Evolutionary conservation across 805 yeast species (phyloP), one percentile per base, ranked within the genome.

Genomic region (Candida palmyrensis): DNA sequence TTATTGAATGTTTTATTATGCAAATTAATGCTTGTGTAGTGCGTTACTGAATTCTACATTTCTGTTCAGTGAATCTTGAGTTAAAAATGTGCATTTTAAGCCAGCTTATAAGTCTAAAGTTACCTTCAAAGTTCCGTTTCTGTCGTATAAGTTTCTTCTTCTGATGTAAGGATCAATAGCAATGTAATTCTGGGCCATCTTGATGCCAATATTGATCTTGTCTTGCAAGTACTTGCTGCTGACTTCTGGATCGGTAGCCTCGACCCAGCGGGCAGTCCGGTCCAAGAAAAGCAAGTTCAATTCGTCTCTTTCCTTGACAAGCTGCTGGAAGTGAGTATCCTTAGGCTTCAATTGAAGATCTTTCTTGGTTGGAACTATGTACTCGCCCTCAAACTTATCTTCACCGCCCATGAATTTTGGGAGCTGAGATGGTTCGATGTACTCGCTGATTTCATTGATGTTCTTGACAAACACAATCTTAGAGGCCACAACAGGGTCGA

Each of bases 401-500:
- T 69, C 64, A 27, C 97, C 97, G 9, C 95, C 97, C 38, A 89
- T 57, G 25, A 71, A 75, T 42, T 66, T 62, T 19, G 95, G 89
- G 41, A 92, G 69, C 47, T 75, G 66, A 18, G 74, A 63, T 18
- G 59, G 51, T 28, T 74, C 78, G 25, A 90, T 75, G 53, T 65
- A 76, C 44, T 81, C 69, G 29, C 64, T 66, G 47, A 90, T 59
- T 36, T 92, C 97, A 36, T 77, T 73, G 17, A 65, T 54, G 43
- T 67, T 68, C 50, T 83, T 82, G 16, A 96, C 84, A 61, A 90
- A 92, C 27, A 76, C 74, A 47, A 92, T 86, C 59, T 90, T 90
- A 17, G 90, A 71, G 0, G 96, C 95, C 35, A 90, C 97, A 16
- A 86, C 96, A 3, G 97, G 97, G 54, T 92, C 97, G 37, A 90